Evolutionary conservation across 768 basidiomycete genomes (phyloP).

Genomic region (Lanmaoa pseudosensibilis): DNA sequence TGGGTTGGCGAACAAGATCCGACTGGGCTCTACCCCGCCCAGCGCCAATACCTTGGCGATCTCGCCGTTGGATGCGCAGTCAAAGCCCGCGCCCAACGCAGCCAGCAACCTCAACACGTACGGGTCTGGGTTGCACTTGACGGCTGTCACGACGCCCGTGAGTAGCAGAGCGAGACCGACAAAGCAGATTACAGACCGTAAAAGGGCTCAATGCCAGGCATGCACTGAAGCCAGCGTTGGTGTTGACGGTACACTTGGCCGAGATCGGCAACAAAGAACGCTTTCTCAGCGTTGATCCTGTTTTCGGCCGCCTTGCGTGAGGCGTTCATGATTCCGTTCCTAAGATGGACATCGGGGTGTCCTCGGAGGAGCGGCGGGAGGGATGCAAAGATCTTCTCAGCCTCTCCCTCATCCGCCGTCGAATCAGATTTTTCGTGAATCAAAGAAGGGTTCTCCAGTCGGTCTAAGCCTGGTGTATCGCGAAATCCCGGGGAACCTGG

Average conservation of each 20-base stretch:
- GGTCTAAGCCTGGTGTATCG: slow-evolving; percentile 22
- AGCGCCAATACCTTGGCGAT: slow-evolving; percentile 77
- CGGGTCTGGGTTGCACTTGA: slow-evolving; percentile 98
- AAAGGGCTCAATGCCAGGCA: slow-evolving; percentile 89
- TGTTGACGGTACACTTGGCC: slow-evolving; percentile 84
- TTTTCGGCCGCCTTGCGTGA: slow-evolving; percentile 49
- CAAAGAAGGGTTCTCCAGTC: slow-evolving; percentile 7
- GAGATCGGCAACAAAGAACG: slow-evolving; percentile 96
- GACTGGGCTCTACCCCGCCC: slow-evolving; percentile 71
- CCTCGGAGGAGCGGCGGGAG: slow-evolving; percentile 69
- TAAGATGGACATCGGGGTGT: slow-evolving; percentile 71
- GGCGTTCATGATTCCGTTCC: slow-evolving; percentile 74
- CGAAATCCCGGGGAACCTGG: slow-evolving; percentile 24
- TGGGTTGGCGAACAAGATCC: slow-evolving; percentile 97
- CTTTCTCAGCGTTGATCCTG: slow-evolving; percentile 79
- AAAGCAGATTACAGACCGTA: slow-evolving; percentile 63
- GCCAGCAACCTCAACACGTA: slow-evolving; percentile 90
- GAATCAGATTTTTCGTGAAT: slow-evolving; percentile 52
- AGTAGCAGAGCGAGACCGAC: slow-evolving; percentile 26
- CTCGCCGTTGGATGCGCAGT: slow-evolving; percentile 95
- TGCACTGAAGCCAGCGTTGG: slow-evolving; percentile 70
- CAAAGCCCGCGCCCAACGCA: slow-evolving; percentile 89
- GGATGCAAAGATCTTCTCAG: slow-evolving; percentile 53
- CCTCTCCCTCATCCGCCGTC: slow-evolving; percentile 31
- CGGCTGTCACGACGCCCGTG: slow-evolving; percentile 51